These are phyloP conservation scores for Coemansia sp. DNA, from an alignment of 192 early-diverging fungal genomes.

Conservation along the genomic window DNA sequence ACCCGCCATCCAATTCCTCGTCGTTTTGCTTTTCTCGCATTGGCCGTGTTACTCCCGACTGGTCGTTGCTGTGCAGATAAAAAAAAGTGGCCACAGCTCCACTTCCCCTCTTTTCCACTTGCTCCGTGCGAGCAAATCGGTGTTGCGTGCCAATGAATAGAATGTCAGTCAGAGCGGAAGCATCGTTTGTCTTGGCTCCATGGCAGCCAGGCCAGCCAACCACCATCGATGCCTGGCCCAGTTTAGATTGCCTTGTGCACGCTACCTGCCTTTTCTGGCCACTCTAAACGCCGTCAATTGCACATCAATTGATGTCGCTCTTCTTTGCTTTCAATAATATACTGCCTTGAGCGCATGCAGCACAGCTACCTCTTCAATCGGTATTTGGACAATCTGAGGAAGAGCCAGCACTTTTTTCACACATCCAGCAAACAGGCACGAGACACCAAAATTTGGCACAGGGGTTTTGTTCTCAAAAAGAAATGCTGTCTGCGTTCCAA, in stretches of 20 bases:
- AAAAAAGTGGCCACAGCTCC: not conserved
- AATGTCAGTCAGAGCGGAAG: not conserved
- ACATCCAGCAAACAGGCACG: not conserved
- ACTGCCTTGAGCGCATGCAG: not conserved
- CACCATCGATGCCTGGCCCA: not conserved
- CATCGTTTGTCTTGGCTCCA: not conserved
- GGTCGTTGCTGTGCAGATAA: not conserved
- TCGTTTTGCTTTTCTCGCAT: not conserved
- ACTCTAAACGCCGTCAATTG: not conserved
- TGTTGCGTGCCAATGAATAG: not conserved
- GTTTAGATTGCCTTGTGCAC: constrained; percentile 5
- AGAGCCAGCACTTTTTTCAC: not conserved
- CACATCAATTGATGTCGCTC: too few relatives aligned
- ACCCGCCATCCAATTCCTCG: not conserved
- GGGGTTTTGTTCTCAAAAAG: not conserved
- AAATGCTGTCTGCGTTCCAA: not conserved
- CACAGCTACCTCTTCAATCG: not conserved
- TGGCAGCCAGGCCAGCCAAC: not conserved
- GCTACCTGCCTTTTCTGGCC: constrained; percentile 1
- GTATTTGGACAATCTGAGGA: too few relatives aligned
- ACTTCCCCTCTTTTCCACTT: constrained; percentile 2
- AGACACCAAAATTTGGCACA: not conserved
- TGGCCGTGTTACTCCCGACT: not conserved
- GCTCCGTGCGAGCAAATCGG: not conserved
- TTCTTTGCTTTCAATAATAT: not conserved